Evolutionary conservation across 495 filamentous ascomycete genomes (phyloP), one percentile per base, ranked within the genome.

Genomic region (Daldinia loculata): DNA sequence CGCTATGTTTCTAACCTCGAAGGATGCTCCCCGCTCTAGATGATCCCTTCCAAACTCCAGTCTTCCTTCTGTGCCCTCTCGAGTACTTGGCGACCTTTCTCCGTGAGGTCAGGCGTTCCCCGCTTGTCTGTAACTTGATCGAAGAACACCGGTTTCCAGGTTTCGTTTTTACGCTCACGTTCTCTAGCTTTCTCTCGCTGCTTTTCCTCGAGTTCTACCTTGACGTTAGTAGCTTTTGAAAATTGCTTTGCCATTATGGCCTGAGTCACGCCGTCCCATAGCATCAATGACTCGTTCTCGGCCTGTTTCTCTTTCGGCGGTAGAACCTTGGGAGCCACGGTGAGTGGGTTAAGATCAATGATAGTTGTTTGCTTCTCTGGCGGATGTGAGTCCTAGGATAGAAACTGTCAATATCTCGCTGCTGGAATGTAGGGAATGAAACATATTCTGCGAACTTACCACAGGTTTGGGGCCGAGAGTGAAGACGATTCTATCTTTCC

Each of bases 61-160:
- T 90, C 78, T 8, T 83, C 87, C 41, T 81, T 80, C 64, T 92
- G 89, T 55, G 95, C 80, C 19, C 89, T 88, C 67, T 89, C 82
- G 9, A 98, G 84, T 15, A 87, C 92, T 77, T 85, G 82, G 53
- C 83, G 81, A 2, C 94, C 94, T 67, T 95, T 92, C 57, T 91
- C 86, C 0, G 89, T 95, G 71, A 98, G 81, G 61, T 91, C 85
- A 0, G 94, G 94, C 77, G 88, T 92, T 6, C 94, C 94, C 15
- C 88, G 78, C 22, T 91, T 89, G 63, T 90, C 91, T 9, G 90
- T 87, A 1, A 86, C 87, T 9, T 89, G 88, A 4, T 88, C 91
- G 77, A 99, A 99, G 80, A 97, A 99, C 26, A 93, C 84, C n/a
- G 95, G 95, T 65, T 89, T 84, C 92, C 92, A 98, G 17, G 89